A percentile compares a stretch with the other conserved stretches of the same genome.
Evolutionary conservation across 768 basidiomycete genomes (phyloP).

Genomic region (Termitomyces sp.): DNA sequence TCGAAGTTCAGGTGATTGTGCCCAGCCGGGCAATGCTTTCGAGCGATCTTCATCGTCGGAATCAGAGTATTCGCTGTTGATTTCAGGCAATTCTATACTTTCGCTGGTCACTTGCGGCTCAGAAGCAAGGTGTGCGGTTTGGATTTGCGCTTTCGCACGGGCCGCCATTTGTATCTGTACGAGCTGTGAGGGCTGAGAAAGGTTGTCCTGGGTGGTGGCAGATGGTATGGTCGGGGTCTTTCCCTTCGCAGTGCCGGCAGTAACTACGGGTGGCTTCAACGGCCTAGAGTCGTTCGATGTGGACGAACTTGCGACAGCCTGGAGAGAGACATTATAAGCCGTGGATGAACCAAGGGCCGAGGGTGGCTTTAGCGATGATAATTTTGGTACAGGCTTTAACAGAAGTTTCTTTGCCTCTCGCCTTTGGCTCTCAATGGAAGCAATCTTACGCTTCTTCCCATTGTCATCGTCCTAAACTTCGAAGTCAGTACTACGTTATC

Average conservation of each 20-base stretch:
- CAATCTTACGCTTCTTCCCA: conserved; percentile 66
- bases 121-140: conserved; percentile 45
- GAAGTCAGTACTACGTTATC: not conserved
- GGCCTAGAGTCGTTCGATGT: conserved; percentile 31
- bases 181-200: conserved; percentile 56
- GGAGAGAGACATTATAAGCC: conserved; percentile 33
- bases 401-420: conserved; percentile 50
- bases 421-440: conserved; percentile 49
- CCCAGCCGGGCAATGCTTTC: conserved; percentile 81
- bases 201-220: conserved; percentile 40
- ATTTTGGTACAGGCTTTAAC: conserved; percentile 49
- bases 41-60: conserved; percentile 86
- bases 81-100: conserved; percentile 89
- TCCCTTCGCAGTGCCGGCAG: conserved; percentile 32
- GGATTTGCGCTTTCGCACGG: conserved; percentile 60
- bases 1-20: conserved; percentile 82
- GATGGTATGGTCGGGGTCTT: conserved; percentile 32
- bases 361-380: conserved; percentile 35
- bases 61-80: conserved; percentile 95
- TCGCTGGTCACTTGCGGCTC: conserved; percentile 58
- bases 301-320: conserved; percentile 20
- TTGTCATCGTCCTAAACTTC: conserved; percentile 57
- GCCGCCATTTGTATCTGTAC: conserved; percentile 69
- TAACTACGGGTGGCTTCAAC: conserved; percentile 21
- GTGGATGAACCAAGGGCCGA: conserved; percentile 31